These are phyloP conservation scores for Heliamphora pulchella DNA, from an alignment of 179 eudicot genomes.

Conservation along the genomic window DNA sequence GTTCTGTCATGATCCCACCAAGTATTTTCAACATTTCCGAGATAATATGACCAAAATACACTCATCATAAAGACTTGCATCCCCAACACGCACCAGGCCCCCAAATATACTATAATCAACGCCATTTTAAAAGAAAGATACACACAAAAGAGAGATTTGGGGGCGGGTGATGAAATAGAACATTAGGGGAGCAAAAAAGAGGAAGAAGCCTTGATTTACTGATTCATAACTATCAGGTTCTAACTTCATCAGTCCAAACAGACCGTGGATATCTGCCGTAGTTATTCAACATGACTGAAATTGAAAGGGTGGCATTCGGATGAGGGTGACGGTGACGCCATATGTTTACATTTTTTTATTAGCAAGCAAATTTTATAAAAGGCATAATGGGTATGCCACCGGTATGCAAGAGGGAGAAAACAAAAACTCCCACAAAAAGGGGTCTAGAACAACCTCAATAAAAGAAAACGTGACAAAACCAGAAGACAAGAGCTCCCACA, in stretches of 20 bases:
- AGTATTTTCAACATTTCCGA: not conserved
- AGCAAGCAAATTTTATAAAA: too few relatives aligned
- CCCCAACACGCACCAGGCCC: too few relatives aligned
- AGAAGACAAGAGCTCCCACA: too few relatives aligned
- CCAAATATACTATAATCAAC: too few relatives aligned
- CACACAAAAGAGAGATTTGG: not conserved
- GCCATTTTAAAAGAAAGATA: not conserved
- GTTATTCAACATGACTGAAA: not conserved
- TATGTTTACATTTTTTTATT: too few relatives aligned
- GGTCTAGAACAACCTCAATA: too few relatives aligned
- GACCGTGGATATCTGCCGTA: not conserved
- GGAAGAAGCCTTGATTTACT: slow-evolving; percentile 1
- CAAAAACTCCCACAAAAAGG: too few relatives aligned
- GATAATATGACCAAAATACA: not conserved
- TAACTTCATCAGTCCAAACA: slow-evolving; percentile 7
- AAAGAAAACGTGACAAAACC: too few relatives aligned
- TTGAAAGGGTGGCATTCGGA: not conserved
- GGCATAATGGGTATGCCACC: too few relatives aligned
- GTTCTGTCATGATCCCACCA: not conserved
- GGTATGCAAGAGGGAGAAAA: too few relatives aligned
- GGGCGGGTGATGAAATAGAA: not conserved
- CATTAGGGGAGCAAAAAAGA: not conserved
- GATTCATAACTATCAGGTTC: not conserved
- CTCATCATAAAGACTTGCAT: too few relatives aligned
- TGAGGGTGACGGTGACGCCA: not conserved